These are phyloP conservation scores for Globisporangium uncinulatum DNA, from an alignment of 352 stramenopile genomes.

Conservation along the genomic window DNA sequence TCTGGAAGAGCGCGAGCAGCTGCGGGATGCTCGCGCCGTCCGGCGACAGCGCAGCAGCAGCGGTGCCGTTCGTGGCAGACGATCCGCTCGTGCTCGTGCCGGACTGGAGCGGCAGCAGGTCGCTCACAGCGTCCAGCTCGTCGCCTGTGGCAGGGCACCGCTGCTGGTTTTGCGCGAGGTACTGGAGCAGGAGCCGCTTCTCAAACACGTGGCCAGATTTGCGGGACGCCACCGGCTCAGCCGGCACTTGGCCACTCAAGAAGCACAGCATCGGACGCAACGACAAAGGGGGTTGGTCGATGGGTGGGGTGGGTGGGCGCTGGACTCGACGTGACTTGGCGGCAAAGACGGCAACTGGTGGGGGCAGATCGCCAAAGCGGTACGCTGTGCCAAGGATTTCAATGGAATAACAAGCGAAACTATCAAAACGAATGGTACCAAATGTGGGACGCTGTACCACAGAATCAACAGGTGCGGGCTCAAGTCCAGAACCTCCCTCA, in stretches of 20 bases:
- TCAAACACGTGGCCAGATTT: slow-evolving; percentile 88
- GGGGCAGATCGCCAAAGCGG: neutral
- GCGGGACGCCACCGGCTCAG: slow-evolving; percentile 75
- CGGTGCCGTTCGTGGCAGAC: neutral
- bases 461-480: too few species aligned
- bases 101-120: slow-evolving; percentile 61
- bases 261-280: slow-evolving; percentile 55
- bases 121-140: slow-evolving; percentile 45
- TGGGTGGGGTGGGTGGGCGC: too few species aligned
- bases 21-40: slow-evolving; percentile 57
- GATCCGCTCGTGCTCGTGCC: neutral
- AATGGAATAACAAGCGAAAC: too few species aligned
- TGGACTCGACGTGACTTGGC: too few species aligned
- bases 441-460: too few species aligned
- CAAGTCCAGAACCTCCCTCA: too few species aligned
- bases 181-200: slow-evolving; percentile 81
- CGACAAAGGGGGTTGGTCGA: too few species aligned
- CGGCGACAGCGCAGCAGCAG: slow-evolving; percentile 19
- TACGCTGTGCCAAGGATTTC: too few species aligned
- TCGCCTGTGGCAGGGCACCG: slow-evolving; percentile 70
- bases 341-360: too few species aligned
- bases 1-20: slow-evolving; percentile 79
- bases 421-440: too few species aligned
- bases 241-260: slow-evolving; percentile 77
- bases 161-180: slow-evolving; percentile 62